Evolutionary conservation across 768 basidiomycete species (phyloP), one percentile per base, ranked within the genome.

Genomic region (Russula sp.): DNA sequence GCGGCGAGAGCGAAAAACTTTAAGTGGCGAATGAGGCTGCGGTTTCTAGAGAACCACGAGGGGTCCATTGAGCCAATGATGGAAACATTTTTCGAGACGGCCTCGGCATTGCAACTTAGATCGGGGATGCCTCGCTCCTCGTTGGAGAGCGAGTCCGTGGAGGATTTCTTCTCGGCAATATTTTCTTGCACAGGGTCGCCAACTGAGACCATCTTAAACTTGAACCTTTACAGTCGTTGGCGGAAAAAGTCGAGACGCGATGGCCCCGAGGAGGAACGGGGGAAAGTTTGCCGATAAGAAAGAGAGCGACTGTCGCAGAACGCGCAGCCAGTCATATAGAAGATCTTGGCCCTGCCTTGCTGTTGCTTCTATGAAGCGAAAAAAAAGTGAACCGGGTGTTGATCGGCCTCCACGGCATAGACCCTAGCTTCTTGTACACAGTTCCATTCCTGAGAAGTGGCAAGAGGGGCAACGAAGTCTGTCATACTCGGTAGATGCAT

Each of bases 1-100:
- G 79, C 70, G 9, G 86, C 87, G 0, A 87, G 66, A 18, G 69
- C 83, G 52, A 73, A 74, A 40, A 92, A 76, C 56, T 85, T 67
- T 69, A 73, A 57, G 14, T 72, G 71, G 18, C 75, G 72, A 53
- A 68, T 52, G 30, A 64, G 59, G 20, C 53, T 54, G 59, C 63
- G 70, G 24, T 57, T 40, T n/a, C 64, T 61, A 46, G 62, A 32
- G 34, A 67, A 61, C 65, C 71, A 67, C 28, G 60, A 66, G 11
- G 59, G 50, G 13, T 71, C 5, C 2, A 2, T 64, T n/a, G 61
- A 26, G 24, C 32, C 55, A 40, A 58, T 53, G 2, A 22, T 9
- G 11, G 63, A 30, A 38, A 26, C 28, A 30, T 32, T 14, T 44
- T 48, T 32, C n/a, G 44, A 69, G 63, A 61, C 57, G 44, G 50